A percentile compares a stretch with the other conserved stretches of the same genome.
phyloP scores from a whole-genome alignment of 1,284 basidiomycete species.

The Marasmius tenuissimus region DNA sequence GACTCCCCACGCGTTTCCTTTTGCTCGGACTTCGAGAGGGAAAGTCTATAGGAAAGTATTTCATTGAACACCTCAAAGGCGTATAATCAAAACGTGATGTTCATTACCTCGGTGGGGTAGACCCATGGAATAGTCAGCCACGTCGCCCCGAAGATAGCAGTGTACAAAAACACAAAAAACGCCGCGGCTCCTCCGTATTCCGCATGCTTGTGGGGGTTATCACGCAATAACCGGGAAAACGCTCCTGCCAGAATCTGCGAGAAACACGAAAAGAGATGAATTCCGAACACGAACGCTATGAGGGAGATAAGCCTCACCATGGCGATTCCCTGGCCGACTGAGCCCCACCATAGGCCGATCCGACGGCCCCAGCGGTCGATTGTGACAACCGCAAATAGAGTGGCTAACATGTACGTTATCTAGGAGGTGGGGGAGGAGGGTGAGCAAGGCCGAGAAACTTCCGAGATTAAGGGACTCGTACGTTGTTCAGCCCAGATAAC shows the following conservation, averaged over 20 bases:
- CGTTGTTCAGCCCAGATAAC: slow-evolving; percentile 48
- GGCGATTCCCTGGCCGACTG: slow-evolving; percentile 29
- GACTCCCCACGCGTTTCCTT: slow-evolving; percentile 55
- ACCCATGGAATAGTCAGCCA: slow-evolving; percentile 64
- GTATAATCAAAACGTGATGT: neutral
- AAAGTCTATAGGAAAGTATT: slow-evolving; percentile 39
- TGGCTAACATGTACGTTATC: slow-evolving; percentile 48
- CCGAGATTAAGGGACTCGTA: slow-evolving; percentile 19
- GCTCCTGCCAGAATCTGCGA: slow-evolving; percentile 44
- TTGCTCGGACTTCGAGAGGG: slow-evolving; percentile 62
- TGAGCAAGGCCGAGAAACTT: neutral
- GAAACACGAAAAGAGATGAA: slow-evolving; percentile 21
- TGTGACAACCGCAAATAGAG: slow-evolving; percentile 43
- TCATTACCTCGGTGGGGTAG: slow-evolving; percentile 29
- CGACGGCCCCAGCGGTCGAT: slow-evolving; percentile 50
- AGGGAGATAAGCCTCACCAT: slow-evolving; percentile 16
- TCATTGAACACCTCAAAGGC: neutral
- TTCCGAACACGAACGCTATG: neutral
- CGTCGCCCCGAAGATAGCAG: slow-evolving; percentile 46
- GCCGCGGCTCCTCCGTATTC: slow-evolving; percentile 47
- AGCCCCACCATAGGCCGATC: slow-evolving; percentile 44
- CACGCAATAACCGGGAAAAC: slow-evolving; percentile 42
- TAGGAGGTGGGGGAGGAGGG: slow-evolving; percentile 11
- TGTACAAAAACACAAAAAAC: slow-evolving; percentile 50
- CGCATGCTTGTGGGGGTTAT: slow-evolving; percentile 40